Evolutionary conservation across 768 basidiomycete genomes (phyloP), one percentile per base, ranked within the genome.

Genomic region (Ephemerocybe angulata): DNA sequence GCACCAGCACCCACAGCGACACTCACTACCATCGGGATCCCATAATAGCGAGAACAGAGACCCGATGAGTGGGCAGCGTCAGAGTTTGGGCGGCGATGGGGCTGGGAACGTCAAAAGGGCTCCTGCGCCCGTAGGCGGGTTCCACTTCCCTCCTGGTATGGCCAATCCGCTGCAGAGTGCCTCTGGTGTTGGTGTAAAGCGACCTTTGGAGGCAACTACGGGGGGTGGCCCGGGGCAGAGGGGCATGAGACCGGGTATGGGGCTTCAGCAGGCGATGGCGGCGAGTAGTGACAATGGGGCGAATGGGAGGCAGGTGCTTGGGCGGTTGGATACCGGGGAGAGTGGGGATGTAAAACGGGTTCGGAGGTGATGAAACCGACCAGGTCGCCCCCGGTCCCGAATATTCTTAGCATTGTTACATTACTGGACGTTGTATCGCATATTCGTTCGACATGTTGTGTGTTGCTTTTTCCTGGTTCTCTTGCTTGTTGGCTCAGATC

Each of bases 271-370:
- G 28, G 70, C 67, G n/a, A 13, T n/a, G 7, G 15, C 30, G 31
- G 31, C n/a, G 7, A n/a, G 30, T 30, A 31, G 17, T n/a, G 1
- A 58, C 54, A n/a, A 22, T 62, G 47, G 55, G 43, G 22, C 37
- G 55, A 60, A 56, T 55, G 65, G 58, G 47, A 66, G 62, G 53
- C 66, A 70, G 54, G 58, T 73, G 10, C 62, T 76, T 21, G 73
- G 68, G 30, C 58, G 65, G 30, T 63, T 75, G 15, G 76, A 80
- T 27, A 55, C 73, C 37, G 69, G 64, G 10, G 71, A 73, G 15
- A 64, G 71, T 42, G 75, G 72, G 21, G 76, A 78, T 52, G 63
- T 73, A 41, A 85, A 85, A 65, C 70, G 82, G 40, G 21, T 72
- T 46, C 73, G 67, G 60, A 68, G 70, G 54, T 79, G 64, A 73